phyloP scores from a whole-genome alignment of 2,329 filamentous ascomycete species.

The Alternaria hordeiaustralica region DNA sequence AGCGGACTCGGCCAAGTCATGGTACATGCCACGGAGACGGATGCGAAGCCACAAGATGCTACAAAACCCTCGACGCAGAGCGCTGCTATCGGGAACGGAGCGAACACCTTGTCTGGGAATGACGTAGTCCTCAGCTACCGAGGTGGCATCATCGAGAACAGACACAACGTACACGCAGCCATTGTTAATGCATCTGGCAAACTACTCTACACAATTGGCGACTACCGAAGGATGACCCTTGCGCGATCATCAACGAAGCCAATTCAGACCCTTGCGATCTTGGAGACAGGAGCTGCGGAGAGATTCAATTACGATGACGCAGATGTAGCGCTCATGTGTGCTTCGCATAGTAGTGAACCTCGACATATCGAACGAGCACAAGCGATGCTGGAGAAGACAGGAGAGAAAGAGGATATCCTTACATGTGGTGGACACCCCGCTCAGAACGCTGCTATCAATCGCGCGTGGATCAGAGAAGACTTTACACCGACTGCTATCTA shows the following conservation, averaged over 20 bases:
- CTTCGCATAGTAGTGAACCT: slow-evolving; percentile 1
- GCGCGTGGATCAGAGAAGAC: slow-evolving; percentile 49
- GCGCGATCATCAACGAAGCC: neutral
- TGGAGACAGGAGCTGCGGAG: neutral
- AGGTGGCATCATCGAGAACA: neutral
- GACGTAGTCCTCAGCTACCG: neutral
- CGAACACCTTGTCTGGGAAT: rapidly evolving
- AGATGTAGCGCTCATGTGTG: neutral
- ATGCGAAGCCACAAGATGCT: neutral
- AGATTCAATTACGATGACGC: neutral
- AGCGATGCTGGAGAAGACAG: neutral
- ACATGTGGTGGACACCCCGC: neutral
- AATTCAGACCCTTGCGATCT: neutral
- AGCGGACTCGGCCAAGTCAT: neutral
- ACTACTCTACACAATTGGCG: neutral
- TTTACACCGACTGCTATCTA: slow-evolving; percentile 49
- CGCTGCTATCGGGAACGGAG: rapidly evolving
- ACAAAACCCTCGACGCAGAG: neutral
- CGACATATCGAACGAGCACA: neutral
- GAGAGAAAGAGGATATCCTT: neutral
- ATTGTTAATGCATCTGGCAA: neutral
- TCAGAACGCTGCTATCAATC: slow-evolving; percentile 37
- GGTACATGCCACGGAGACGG: neutral
- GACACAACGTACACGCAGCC: neutral
- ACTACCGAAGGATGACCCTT: neutral